A percentile compares a stretch with the other conserved stretches of the same genome.
phyloP scores from a whole-genome alignment of 78 protist genomes.

The Speleostelium caveatum region DNA sequence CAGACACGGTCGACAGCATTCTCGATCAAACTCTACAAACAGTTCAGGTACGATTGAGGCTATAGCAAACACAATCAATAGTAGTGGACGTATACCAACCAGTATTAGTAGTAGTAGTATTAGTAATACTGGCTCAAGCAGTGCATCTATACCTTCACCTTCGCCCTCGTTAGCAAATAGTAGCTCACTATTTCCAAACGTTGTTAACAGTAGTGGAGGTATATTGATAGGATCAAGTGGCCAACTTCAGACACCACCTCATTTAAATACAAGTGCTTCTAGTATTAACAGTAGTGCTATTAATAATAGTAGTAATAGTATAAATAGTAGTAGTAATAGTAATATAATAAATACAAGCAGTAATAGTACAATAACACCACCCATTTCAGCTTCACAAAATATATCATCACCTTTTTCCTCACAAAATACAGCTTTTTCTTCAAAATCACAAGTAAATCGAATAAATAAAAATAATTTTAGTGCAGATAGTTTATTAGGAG shows the following conservation, averaged over 20 bases:
- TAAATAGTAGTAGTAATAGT: conserved; percentile 2
- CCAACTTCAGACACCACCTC: no score
- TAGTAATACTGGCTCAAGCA: conserved; percentile 2
- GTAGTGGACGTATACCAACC: not conserved
- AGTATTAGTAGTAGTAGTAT: not conserved
- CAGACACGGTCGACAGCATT: conserved; percentile 59
- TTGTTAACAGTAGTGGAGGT: no score
- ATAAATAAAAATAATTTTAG: conserved; percentile 41
- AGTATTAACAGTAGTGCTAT: not conserved
- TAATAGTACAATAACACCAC: not conserved
- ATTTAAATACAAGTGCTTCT: no score
- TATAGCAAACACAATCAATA: not conserved
- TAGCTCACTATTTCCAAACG: not conserved
- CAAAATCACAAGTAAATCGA: not conserved
- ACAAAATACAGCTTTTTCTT: not conserved
- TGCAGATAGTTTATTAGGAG: conserved; percentile 42
- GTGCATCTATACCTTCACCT: not conserved
- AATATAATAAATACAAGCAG: not conserved
- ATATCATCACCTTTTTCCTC: not conserved
- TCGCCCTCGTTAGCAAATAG: not conserved
- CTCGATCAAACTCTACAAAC: conserved; percentile 42
- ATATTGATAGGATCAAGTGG: no score
- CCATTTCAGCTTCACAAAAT: not conserved
- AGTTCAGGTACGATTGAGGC: not conserved
- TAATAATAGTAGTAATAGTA: not conserved